Conservation (phyloP, 331 rosid species). For the Malus hybrid region DNA sequence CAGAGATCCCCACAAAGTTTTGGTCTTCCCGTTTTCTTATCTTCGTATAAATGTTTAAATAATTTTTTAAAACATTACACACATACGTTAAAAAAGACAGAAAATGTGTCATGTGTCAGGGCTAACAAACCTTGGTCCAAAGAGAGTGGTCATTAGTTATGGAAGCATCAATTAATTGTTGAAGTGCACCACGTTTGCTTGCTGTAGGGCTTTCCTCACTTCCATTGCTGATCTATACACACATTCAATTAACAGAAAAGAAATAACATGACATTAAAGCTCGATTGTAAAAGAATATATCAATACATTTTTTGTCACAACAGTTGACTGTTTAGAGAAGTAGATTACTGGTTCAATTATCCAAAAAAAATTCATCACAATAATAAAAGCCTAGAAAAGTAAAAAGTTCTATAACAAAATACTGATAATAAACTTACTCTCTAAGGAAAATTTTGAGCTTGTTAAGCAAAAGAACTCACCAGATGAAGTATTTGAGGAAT, state of each 20-base stretch:
- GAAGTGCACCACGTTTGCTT: slow-evolving; percentile 73
- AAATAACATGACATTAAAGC: background rate
- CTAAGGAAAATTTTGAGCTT: background rate
- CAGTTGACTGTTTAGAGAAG: background rate
- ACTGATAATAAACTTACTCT: background rate
- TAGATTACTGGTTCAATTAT: slow-evolving; percentile 5
- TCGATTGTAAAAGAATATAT: background rate
- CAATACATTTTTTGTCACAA: background rate
- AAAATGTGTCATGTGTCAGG: background rate
- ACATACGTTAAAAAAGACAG: background rate
- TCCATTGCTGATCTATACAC: slow-evolving; percentile 55
- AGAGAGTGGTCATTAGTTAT: slow-evolving; percentile 61
- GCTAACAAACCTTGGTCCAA: slow-evolving; percentile 78
- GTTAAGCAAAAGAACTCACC: slow-evolving; percentile 47
- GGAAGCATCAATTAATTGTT: slow-evolving; percentile 78
- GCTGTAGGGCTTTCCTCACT: slow-evolving; percentile 61
- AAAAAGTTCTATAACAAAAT: background rate
- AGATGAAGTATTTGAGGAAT: slow-evolving; percentile 91
- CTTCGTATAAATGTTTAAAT: background rate
- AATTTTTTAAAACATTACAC: background rate
- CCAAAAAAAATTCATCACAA: background rate
- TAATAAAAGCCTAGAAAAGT: background rate
- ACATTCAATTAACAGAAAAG: background rate
- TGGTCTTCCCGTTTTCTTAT: background rate
- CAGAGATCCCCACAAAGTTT: too few species aligned